Evolutionary conservation across 1,139 yeast species (phyloP).

Genomic region (Ogataea hybrid): DNA sequence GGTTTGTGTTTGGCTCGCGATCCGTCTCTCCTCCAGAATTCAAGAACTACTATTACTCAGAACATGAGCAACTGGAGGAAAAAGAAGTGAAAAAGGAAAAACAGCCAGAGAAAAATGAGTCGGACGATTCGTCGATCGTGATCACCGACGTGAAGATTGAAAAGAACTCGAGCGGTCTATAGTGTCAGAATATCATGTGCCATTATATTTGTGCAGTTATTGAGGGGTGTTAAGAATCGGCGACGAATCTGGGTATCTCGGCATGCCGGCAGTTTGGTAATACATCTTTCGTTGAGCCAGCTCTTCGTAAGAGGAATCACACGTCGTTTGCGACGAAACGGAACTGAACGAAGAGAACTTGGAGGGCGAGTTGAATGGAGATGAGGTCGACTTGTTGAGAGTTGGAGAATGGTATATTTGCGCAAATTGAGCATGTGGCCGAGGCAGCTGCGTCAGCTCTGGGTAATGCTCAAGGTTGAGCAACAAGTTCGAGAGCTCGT

Average conservation of each 20-base stretch:
- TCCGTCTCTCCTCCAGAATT: constrained; percentile 13
- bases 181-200: constrained; percentile 6
- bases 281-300: constrained; percentile 14
- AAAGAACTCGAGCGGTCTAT: constrained; percentile 4
- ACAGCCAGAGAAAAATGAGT: background rate
- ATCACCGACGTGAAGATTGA: constrained; percentile 6
- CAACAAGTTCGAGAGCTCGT: constrained; percentile 16
- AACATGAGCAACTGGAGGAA: background rate
- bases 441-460: constrained; percentile 11
- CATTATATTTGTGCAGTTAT: constrained; percentile 7
- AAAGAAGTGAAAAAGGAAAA: background rate
- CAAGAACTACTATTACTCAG: constrained; percentile 18
- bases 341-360: constrained; percentile 33
- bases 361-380: constrained; percentile 31
- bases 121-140: constrained; percentile 1
- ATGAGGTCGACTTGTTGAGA: constrained; percentile 21
- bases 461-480: constrained; percentile 14
- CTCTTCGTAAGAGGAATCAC: constrained; percentile 26
- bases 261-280: constrained; percentile 8
- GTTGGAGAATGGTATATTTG: constrained; percentile 16
- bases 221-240: constrained; percentile 21
- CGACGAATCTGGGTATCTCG: constrained; percentile 29
- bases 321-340: constrained; percentile 31
- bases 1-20: constrained; percentile 10
- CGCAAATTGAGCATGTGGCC: constrained; percentile 12